These are phyloP conservation scores for Phallus indusiatus DNA, from an alignment of 768 basidiomycete species.

Conservation along the genomic window DNA sequence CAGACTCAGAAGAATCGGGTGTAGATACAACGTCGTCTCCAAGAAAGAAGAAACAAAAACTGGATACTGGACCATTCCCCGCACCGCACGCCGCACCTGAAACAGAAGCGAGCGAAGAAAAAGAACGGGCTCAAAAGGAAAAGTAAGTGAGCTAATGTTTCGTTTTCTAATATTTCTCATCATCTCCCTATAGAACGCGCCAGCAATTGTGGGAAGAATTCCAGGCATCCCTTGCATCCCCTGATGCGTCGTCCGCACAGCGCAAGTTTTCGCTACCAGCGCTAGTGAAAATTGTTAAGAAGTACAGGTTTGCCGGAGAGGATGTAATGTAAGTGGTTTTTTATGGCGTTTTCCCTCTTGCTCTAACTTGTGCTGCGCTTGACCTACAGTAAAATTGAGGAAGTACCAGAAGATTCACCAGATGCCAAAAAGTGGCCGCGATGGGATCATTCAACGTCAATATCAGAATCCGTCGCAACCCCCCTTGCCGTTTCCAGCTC, in stretches of 20 bases:
- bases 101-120: constrained; percentile 27
- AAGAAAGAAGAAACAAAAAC: constrained; percentile 26
- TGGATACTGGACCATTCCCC: constrained; percentile 17
- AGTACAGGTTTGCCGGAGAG: constrained; percentile 69
- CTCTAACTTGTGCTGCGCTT: constrained; percentile 4
- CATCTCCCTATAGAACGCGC: constrained; percentile 35
- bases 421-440: constrained; percentile 72
- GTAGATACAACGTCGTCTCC: constrained; percentile 24
- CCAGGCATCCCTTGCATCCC: constrained; percentile 45
- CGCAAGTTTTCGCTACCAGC: constrained; percentile 20
- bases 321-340: constrained; percentile 51
- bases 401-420: constrained; percentile 61
- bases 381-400: constrained; percentile 52
- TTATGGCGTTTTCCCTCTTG: background rate
- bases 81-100: constrained; percentile 34
- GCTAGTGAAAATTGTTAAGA: constrained; percentile 59
- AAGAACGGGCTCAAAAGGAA: constrained; percentile 35
- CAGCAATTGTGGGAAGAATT: constrained; percentile 61
- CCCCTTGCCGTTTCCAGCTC: constrained; percentile 1
- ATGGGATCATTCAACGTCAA: constrained; percentile 25
- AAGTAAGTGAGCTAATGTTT: constrained; percentile 25
- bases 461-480: background rate
- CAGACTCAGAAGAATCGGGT: constrained; percentile 26
- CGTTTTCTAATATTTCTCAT: background rate
- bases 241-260: constrained; percentile 10